Conservation (phyloP, 164 flowering plant genomes). For the Liquidambar formosana region DNA sequence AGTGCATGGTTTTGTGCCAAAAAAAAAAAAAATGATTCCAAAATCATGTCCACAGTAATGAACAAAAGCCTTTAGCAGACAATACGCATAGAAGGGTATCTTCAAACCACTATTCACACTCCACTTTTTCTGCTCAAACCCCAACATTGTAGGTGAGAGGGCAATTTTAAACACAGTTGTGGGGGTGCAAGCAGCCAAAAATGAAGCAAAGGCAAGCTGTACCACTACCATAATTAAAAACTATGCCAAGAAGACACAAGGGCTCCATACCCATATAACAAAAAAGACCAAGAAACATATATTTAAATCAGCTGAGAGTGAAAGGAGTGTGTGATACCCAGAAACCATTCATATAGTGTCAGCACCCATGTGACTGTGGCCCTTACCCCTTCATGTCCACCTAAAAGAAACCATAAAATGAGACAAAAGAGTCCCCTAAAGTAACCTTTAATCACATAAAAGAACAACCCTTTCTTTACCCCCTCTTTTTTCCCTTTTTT, state of each 20-base stretch:
- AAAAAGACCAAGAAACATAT: background rate
- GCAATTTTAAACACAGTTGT: background rate
- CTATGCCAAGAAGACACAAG: background rate
- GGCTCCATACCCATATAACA: constrained; percentile 4
- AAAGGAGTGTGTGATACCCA: constrained; percentile 25
- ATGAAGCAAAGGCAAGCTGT: background rate
- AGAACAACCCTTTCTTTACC: constrained; percentile 16
- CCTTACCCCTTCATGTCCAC: constrained; percentile 45
- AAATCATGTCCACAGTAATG: background rate
- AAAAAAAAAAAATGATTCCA: too few relatives aligned
- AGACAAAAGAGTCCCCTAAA: constrained; percentile 50
- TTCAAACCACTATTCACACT: background rate
- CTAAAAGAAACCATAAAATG: constrained; percentile 45
- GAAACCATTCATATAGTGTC: constrained; percentile 37
- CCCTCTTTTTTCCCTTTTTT: background rate
- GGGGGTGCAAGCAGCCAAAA: constrained; percentile 4
- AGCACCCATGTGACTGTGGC: constrained; percentile 64
- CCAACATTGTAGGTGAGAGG: background rate
- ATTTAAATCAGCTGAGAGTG: constrained; percentile 26
- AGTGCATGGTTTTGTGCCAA: too few relatives aligned
- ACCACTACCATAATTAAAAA: background rate
- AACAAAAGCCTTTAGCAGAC: background rate
- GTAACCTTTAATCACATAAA: constrained; percentile 37
- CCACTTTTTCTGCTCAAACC: background rate
- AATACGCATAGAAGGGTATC: background rate